phyloP scores from a whole-genome alignment of 805 yeast species.

The Cephaloascus fragrans region DNA sequence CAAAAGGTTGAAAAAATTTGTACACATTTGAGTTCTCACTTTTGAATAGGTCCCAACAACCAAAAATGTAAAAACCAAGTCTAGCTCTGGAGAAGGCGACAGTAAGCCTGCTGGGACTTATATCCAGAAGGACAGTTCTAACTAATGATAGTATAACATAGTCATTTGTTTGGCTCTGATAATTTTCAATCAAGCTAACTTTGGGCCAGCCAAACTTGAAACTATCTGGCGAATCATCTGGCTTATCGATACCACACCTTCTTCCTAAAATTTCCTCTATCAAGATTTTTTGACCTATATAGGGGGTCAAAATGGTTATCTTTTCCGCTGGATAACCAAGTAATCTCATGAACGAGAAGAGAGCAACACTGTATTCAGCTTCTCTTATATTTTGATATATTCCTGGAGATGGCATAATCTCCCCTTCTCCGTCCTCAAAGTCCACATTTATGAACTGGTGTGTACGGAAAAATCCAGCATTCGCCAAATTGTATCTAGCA shows the following conservation, averaged over 20 bases:
- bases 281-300: constrained; percentile 28
- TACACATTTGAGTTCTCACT: not conserved
- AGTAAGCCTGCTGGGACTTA: constrained; percentile 8
- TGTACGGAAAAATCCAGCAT: constrained; percentile 23
- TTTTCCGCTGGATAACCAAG: constrained; percentile 27
- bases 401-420: constrained; percentile 12
- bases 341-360: constrained; percentile 36
- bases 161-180: constrained; percentile 15
- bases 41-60: constrained; percentile 6
- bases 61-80: constrained; percentile 22
- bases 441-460: constrained; percentile 21
- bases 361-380: constrained; percentile 35
- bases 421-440: constrained; percentile 16
- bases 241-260: constrained; percentile 11
- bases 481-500: constrained; percentile 6
- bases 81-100: constrained; percentile 18
- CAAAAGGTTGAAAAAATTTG: constrained; percentile 1
- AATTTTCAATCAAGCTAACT: constrained; percentile 15
- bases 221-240: constrained; percentile 1
- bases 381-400: constrained; percentile 30
- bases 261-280: constrained; percentile 27
- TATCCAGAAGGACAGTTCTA: constrained; percentile 14
- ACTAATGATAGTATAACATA: constrained; percentile 24
- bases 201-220: constrained; percentile 17
- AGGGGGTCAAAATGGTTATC: constrained; percentile 31